These are phyloP conservation scores for Trichoderma virens DNA, from an alignment of 495 filamentous ascomycete genomes.

Conservation along the genomic window DNA sequence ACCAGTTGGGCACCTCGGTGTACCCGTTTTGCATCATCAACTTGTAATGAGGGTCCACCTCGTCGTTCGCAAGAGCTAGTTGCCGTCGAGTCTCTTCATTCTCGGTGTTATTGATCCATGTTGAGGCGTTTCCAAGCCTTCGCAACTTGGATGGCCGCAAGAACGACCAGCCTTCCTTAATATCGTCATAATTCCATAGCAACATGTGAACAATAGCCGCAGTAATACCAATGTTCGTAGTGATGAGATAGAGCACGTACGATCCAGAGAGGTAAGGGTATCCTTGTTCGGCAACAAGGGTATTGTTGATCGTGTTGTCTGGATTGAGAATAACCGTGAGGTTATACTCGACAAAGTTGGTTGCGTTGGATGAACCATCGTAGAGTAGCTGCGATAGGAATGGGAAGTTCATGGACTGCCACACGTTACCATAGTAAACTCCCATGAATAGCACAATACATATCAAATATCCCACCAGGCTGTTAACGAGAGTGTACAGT, in stretches of 20 bases:
- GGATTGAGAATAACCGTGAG: conserved; percentile 27
- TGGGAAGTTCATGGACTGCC: conserved; percentile 40
- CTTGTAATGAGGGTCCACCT: conserved; percentile 18
- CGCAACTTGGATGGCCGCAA: conserved; percentile 17
- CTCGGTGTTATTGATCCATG: conserved; percentile 13
- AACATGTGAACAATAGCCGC: conserved; percentile 31
- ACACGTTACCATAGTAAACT: conserved; percentile 44
- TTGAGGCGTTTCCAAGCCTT: conserved; percentile 12
- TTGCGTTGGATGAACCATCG: conserved; percentile 37
- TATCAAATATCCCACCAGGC: conserved; percentile 35
- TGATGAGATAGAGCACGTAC: conserved; percentile 35
- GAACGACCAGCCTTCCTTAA: conserved; percentile 25
- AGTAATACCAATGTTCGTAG: conserved; percentile 35
- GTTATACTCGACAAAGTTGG: conserved; percentile 49
- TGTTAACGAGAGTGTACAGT: conserved; percentile 29
- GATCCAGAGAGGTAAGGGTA: conserved; percentile 36
- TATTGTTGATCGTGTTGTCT: conserved; percentile 28
- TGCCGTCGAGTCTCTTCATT: conserved; percentile 15
- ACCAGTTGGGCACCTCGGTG: conserved; percentile 47
- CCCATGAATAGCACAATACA: conserved; percentile 36
- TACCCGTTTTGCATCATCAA: conserved; percentile 34
- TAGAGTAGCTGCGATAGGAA: conserved; percentile 41
- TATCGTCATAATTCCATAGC: conserved; percentile 28
- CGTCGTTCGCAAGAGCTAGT: conserved; percentile 13
- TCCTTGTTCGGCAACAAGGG: conserved; percentile 26